Evolutionary conservation across 192 early-diverging fungal genomes (phyloP), one percentile per base, ranked within the genome.

Genomic region (Umbelopsis isabellina): DNA sequence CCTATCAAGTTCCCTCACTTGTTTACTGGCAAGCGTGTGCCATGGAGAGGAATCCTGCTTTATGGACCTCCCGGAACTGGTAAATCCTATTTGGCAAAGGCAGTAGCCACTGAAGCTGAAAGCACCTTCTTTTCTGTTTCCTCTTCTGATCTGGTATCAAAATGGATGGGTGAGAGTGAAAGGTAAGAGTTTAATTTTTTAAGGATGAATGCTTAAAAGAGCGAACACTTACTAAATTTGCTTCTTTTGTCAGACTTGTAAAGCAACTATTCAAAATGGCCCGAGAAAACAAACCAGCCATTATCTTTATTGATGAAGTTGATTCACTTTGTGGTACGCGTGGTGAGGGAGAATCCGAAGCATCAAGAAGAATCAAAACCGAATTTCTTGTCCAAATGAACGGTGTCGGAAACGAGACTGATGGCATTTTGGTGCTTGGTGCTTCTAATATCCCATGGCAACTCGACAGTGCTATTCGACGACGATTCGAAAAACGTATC

Each of bases 331-430:
- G 95, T 79, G 95, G 96, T 25, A 82, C 91, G 27, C 89, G 96
- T 47, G 97, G 97, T n/a, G 97, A 98, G 55, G 97, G 97, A n/a
- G 96, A 98, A 80, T 90, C 87, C 13, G 97, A 99, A 76, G 96
- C 97, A 16, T 91, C 91, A 49, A 84, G 96, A 64, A 85, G 97
- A 55, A 97, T 99, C 82, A 99, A 98, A 79, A 99, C 97, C 0
- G 97, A 99, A 83, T 94, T 99, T 52, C 84, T 99, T 8, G 96
- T 99, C 55, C 97, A 98, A 78, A 99, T 99, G 97, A 95, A 99
- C 67, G 97, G 97, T 68, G 97, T 97, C 10, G 96, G 96, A 23
- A 93, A 97, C 73, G 96, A 97, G 75, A 94, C 91, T 82, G 91
- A 87, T 35, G 96, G 96, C n/a, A 90, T 99, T 8, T 82, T 99